Conservation (phyloP, 2,329 filamentous ascomycete genomes). For the Phyllosticta ampelicida region DNA sequence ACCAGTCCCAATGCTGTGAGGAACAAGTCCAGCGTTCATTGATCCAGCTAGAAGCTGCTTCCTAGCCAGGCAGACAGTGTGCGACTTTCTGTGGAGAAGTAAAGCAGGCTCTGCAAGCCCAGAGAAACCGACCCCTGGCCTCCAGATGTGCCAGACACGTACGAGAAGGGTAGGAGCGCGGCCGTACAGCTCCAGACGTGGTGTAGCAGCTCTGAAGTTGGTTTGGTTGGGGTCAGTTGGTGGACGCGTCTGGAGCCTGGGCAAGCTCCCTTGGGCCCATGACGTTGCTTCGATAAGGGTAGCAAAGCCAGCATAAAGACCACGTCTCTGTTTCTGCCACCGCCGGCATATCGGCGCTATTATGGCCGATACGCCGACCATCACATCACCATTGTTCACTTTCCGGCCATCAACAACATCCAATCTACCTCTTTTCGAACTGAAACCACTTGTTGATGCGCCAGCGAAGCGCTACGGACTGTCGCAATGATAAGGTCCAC, state of each 20-base stretch:
- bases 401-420: background rate
- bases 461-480: background rate
- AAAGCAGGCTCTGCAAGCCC: background rate
- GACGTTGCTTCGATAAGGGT: background rate
- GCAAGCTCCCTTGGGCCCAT: background rate
- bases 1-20: background rate
- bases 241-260: background rate
- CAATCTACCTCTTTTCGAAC: background rate
- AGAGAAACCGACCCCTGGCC: background rate
- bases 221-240: background rate
- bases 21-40: background rate
- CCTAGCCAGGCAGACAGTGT: background rate
- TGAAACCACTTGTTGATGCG: constrained; percentile 7
- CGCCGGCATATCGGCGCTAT: background rate
- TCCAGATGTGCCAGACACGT: background rate
- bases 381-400: background rate
- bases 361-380: background rate
- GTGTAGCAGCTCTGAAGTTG: background rate
- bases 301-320: background rate
- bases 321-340: background rate
- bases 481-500: constrained; percentile 73
- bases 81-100: background rate
- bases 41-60: background rate
- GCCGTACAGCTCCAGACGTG: background rate
- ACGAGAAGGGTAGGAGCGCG: background rate